A percentile compares a stretch with the other conserved stretches of the same genome.
phyloP scores from a whole-genome alignment of 257 asterid species.

The Solanum chmielewskii region DNA sequence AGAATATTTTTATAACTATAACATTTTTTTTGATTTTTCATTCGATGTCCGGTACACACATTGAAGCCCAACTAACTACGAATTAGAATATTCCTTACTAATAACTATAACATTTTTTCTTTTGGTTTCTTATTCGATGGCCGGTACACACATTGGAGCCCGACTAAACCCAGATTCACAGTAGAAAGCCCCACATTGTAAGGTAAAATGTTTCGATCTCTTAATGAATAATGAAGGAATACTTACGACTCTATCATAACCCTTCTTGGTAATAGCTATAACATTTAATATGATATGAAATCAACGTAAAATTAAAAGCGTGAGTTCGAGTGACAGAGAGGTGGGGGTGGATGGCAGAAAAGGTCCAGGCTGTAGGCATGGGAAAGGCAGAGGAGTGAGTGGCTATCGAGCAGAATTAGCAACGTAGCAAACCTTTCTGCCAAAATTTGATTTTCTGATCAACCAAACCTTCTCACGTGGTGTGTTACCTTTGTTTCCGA shows the following conservation, averaged over 20 bases:
- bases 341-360: background rate
- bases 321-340: background rate
- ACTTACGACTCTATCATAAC: fast-evolving
- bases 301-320: background rate
- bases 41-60: too few relatives aligned
- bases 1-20: too few relatives aligned
- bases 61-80: too few relatives aligned
- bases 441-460: background rate
- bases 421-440: background rate
- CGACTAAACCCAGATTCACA: fast-evolving
- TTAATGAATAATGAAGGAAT: too few relatives aligned
- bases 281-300: too few relatives aligned
- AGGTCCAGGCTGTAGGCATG: conserved; percentile 14
- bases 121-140: fast-evolving
- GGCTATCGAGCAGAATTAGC: background rate
- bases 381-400: conserved; percentile 1
- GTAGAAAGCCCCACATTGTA: fast-evolving
- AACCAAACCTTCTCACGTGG: conserved; percentile 1
- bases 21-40: too few relatives aligned
- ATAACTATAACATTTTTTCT: too few relatives aligned
- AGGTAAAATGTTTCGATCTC: background rate
- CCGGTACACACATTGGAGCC: fast-evolving
- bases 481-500: background rate
- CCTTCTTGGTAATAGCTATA: too few relatives aligned
- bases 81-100: too few relatives aligned